Conservation (phyloP, 2,329 filamentous ascomycete genomes). For the Xylaria hypoxylon region DNA sequence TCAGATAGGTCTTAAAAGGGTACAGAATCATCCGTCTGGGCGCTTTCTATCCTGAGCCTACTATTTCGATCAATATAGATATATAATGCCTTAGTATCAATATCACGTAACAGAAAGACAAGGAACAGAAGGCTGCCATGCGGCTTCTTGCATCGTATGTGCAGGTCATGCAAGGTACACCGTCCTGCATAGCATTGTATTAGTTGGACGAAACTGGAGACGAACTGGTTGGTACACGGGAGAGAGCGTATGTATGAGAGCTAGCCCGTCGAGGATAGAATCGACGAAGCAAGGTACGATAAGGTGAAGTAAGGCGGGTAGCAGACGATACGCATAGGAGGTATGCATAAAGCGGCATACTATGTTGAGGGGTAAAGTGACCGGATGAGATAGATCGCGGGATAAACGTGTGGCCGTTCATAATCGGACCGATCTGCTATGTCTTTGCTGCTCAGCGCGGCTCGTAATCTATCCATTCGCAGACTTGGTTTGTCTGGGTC, state of each 20-base stretch:
- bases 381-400: constrained; percentile 15
- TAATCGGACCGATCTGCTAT: background rate
- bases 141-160: constrained; percentile 4
- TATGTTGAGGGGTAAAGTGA: constrained; percentile 9
- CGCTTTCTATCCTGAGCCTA: background rate
- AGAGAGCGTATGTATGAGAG: constrained; percentile 8
- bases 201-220: constrained; percentile 2
- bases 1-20: background rate
- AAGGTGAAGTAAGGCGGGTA: constrained; percentile 3
- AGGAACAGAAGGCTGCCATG: background rate
- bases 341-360: constrained; percentile 17
- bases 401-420: constrained; percentile 15
- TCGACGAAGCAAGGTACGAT: constrained; percentile 6
- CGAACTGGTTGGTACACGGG: background rate
- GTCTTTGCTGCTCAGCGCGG: constrained; percentile 11
- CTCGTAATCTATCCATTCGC: constrained; percentile 2
- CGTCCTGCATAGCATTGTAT: constrained; percentile 16
- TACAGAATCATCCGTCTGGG: background rate
- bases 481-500: background rate
- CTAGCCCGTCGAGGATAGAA: background rate
- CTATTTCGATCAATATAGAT: background rate
- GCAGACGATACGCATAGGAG: background rate
- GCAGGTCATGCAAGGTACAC: constrained; percentile 11
- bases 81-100: background rate
- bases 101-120: constrained; percentile 9